Conservation (phyloP, 345 rosid genomes). For the Fremontodendron californicum region DNA sequence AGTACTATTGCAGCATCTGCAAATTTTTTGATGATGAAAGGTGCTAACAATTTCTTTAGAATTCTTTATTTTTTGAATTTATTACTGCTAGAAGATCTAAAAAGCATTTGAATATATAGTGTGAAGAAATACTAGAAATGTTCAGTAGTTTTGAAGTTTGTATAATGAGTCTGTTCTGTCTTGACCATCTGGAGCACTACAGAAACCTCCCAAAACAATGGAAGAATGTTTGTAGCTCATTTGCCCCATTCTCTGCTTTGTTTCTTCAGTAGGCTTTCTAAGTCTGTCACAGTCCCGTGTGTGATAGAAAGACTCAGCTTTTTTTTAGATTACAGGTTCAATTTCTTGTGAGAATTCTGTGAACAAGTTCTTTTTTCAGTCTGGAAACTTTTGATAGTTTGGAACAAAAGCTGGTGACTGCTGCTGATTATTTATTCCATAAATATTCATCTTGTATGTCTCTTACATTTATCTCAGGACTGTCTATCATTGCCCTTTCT, state of each 20-base stretch:
- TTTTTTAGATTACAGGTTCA: not conserved
- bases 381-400: not conserved
- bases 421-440: not conserved
- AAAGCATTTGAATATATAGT: not conserved
- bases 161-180: constrained; percentile 4
- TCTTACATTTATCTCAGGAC: constrained; percentile 32
- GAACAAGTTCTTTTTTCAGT: not conserved
- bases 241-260: not conserved
- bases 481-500: constrained; percentile 62
- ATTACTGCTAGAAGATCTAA: not conserved
- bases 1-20: constrained; percentile 63
- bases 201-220: constrained; percentile 6
- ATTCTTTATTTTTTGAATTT: not conserved
- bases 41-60: constrained; percentile 18
- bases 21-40: constrained; percentile 65
- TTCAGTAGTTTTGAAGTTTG: not conserved
- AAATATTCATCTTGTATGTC: not conserved
- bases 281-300: not conserved
- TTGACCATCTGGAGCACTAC: not conserved
- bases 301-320: not conserved
- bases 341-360: not conserved
- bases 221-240: not conserved
- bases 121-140: not conserved
- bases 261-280: not conserved
- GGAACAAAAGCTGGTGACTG: not conserved